phyloP scores from a whole-genome alignment of 768 basidiomycete species.

The Pulveroboletus sp. region DNA sequence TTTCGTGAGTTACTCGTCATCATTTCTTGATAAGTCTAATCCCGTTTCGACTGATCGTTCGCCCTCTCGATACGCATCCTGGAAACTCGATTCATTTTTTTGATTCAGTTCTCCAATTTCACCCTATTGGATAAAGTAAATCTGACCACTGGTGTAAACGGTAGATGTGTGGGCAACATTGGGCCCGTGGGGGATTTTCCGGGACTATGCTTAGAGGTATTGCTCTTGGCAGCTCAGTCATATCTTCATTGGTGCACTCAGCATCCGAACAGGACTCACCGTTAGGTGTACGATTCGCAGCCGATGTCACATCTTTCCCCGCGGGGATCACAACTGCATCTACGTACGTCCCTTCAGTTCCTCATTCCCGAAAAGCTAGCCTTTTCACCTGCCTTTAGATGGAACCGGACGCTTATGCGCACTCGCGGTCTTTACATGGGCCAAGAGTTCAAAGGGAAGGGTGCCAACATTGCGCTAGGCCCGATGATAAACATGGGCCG shows the following conservation, averaged over 20 bases:
- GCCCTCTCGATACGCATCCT: neutral
- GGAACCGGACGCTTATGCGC: constrained; percentile 76
- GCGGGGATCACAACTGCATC: constrained; percentile 81
- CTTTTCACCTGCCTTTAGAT: constrained; percentile 37
- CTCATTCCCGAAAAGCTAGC: neutral
- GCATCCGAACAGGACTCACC: constrained; percentile 55
- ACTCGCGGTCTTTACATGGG: constrained; percentile 78
- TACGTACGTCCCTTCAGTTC: constrained; percentile 47
- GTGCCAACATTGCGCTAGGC: constrained; percentile 75
- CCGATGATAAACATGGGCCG: constrained; percentile 90
- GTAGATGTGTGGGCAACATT: too few relatives aligned
- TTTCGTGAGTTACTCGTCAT: constrained; percentile 34
- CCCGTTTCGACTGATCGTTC: too few relatives aligned
- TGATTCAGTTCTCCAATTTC: constrained; percentile 37
- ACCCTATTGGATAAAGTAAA: constrained; percentile 43
- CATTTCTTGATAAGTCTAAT: neutral
- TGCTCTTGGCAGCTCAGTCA: too few relatives aligned
- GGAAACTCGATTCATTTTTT: constrained; percentile 1
- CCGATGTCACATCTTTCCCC: constrained; percentile 77
- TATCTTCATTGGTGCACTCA: too few relatives aligned
- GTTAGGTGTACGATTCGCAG: constrained; percentile 74
- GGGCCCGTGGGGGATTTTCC: too few relatives aligned
- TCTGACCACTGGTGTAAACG: too few relatives aligned
- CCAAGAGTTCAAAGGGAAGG: constrained; percentile 77
- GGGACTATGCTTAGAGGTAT: too few relatives aligned